phyloP scores from a whole-genome alignment of 345 rosid species.

The Kandelia obovata region DNA sequence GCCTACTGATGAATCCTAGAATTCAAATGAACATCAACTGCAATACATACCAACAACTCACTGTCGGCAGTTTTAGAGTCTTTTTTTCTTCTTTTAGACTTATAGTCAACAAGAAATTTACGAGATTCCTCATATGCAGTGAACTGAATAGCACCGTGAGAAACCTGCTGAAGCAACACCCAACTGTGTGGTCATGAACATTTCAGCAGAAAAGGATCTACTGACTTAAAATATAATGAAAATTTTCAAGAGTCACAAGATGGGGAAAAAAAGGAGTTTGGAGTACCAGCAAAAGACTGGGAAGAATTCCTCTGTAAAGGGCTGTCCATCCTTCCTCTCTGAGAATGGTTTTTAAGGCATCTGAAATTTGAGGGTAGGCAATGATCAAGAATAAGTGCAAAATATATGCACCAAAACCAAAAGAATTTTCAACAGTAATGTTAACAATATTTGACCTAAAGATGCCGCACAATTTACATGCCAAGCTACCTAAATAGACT shows the following conservation, averaged over 20 bases:
- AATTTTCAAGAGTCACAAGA: no score
- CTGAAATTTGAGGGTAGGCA: conserved; percentile 35
- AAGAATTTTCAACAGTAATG: neutral
- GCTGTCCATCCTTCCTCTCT: conserved; percentile 91
- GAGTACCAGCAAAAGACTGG: conserved; percentile 68
- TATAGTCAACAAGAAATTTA: conserved; percentile 49
- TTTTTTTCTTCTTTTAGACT: conserved; percentile 35
- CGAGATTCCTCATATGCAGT: conserved; percentile 90
- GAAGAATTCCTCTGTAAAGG: conserved; percentile 79
- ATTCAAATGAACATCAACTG: neutral
- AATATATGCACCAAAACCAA: neutral
- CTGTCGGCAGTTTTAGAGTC: conserved; percentile 29
- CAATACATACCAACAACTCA: conserved; percentile 50
- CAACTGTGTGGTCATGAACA: neutral
- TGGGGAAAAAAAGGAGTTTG: no score
- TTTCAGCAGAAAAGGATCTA: no score
- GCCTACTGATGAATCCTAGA: neutral
- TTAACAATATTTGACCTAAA: neutral
- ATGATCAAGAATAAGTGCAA: conserved; percentile 8
- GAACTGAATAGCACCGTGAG: conserved; percentile 93
- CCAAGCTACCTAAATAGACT: neutral
- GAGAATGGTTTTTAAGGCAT: conserved; percentile 81
- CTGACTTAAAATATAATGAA: no score
- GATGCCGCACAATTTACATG: neutral
- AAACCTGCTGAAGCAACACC: conserved; percentile 71